Percentiles rank a stretch among this genome's conserved stretches.
Evolutionary conservation across 306 rosid species (phyloP).

Genomic region (Prunus dulcis): DNA sequence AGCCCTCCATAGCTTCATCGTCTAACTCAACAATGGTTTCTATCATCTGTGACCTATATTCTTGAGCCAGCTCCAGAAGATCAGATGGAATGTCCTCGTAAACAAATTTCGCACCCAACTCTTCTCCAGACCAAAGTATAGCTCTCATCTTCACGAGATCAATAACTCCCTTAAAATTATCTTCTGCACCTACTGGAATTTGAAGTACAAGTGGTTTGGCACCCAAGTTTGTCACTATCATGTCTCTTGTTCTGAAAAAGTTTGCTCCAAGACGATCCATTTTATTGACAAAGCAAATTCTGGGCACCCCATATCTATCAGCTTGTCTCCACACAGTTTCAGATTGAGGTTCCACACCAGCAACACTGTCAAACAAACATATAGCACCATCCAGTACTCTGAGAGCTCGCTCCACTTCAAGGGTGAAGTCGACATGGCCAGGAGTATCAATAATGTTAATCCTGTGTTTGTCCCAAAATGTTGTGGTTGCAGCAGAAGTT

Average conservation of each 20-base stretch:
- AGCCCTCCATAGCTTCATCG: constrained; percentile 79
- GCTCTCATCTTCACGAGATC: constrained; percentile 95
- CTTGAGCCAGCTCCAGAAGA: constrained; percentile 70
- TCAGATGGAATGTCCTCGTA: constrained; percentile 70
- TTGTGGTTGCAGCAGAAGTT: constrained; percentile 97
- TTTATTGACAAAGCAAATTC: constrained; percentile 93
- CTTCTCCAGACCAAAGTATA: constrained; percentile 94
- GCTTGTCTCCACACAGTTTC: constrained; percentile 99
- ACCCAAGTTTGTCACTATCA: constrained; percentile 90
- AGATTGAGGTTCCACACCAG: constrained; percentile 97
- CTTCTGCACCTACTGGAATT: constrained; percentile 87
- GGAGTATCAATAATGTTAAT: constrained; percentile 97
- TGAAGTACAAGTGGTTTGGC: constrained; percentile 94
- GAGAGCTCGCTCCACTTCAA: constrained; percentile 96
- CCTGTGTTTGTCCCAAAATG: constrained; percentile 90
- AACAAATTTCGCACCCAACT: constrained; percentile 82
- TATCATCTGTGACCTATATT: constrained; percentile 65
- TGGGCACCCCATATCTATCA: constrained; percentile 90
- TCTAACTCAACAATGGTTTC: constrained; percentile 81
- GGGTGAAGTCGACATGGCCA: constrained; percentile 93
- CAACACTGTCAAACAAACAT: constrained; percentile 96
- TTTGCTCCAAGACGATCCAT: constrained; percentile 99
- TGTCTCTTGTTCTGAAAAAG: constrained; percentile 88
- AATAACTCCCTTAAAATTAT: constrained; percentile 71
- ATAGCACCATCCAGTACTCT: constrained; percentile 97